phyloP scores from a whole-genome alignment of 2,329 filamentous ascomycete species.

The Sordariomycetes sp. region DNA sequence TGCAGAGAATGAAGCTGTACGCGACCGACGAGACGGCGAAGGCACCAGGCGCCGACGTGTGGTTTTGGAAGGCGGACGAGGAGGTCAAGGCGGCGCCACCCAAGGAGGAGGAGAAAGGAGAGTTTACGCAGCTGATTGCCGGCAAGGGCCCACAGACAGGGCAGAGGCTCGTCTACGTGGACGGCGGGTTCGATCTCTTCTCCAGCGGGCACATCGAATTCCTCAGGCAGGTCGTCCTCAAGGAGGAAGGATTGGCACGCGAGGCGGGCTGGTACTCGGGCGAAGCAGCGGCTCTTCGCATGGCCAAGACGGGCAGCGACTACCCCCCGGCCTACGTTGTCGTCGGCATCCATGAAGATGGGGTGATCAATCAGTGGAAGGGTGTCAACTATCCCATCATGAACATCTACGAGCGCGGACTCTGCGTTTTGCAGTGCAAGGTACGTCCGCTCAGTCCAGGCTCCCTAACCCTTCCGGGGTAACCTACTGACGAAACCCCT shows the following conservation, averaged over 20 bases:
- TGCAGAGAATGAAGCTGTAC: constrained; percentile 72
- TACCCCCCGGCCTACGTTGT: constrained; percentile 82
- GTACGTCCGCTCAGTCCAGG: constrained; percentile 48
- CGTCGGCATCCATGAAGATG: constrained; percentile 88
- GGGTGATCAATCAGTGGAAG: constrained; percentile 93
- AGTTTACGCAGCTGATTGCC: constrained; percentile 58
- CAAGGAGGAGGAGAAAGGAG: constrained; percentile 37
- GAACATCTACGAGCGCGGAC: constrained; percentile 94
- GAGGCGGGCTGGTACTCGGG: constrained; percentile 66
- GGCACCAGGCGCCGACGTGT: constrained; percentile 72
- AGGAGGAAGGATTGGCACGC: constrained; percentile 61
- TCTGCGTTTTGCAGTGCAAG: constrained; percentile 92
- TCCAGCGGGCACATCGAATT: constrained; percentile 97
- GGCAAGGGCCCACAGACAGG: constrained; percentile 66
- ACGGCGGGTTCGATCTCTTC: constrained; percentile 94
- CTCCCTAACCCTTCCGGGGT: background rate
- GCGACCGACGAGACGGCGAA: constrained; percentile 78
- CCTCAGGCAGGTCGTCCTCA: constrained; percentile 63
- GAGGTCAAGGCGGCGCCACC: constrained; percentile 28
- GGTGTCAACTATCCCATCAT: constrained; percentile 98
- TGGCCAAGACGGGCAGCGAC: constrained; percentile 54
- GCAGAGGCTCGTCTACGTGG: constrained; percentile 86
- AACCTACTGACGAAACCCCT: constrained; percentile 10
- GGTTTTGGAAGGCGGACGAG: constrained; percentile 63
- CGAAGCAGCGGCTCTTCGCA: constrained; percentile 52